These are phyloP conservation scores for Dissoconium aciculare DNA, from an alignment of 2,329 filamentous ascomycete species.

Conservation along the genomic window DNA sequence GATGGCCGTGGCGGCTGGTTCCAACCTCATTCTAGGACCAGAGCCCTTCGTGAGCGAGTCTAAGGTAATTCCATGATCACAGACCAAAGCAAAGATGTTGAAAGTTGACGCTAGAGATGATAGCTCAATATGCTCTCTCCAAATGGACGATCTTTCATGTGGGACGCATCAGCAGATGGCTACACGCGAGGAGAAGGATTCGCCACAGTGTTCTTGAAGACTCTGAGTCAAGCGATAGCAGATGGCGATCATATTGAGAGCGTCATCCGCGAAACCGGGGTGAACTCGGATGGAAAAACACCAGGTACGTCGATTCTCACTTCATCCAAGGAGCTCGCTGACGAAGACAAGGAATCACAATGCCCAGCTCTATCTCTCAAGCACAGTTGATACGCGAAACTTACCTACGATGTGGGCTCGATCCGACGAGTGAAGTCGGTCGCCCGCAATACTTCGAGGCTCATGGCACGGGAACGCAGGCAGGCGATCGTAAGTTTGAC, in stretches of 20 bases:
- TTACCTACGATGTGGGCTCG: slow-evolving; percentile 31
- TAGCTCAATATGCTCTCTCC: slow-evolving; percentile 14
- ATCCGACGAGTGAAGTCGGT: slow-evolving; percentile 27
- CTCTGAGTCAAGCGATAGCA: slow-evolving; percentile 6
- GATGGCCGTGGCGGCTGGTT: slow-evolving; percentile 11
- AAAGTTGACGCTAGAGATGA: slow-evolving; percentile 2
- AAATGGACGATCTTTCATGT: slow-evolving; percentile 19
- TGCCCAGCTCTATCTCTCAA: slow-evolving; percentile 26
- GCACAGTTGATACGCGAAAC: slow-evolving; percentile 33
- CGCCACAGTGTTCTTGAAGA: slow-evolving; percentile 19
- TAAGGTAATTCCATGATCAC: too few species aligned
- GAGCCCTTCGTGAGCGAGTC: slow-evolving; percentile 8
- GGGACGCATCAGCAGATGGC: slow-evolving; percentile 30
- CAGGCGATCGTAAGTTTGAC: too few species aligned
- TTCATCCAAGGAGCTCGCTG: too few species aligned
- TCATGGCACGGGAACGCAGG: slow-evolving; percentile 15
- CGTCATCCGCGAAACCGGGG: slow-evolving; percentile 23
- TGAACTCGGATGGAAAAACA: slow-evolving; percentile 26
- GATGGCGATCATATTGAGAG: slow-evolving; percentile 19
- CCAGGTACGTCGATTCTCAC: too few species aligned
- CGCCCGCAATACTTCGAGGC: slow-evolving; percentile 10
- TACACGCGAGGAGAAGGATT: slow-evolving; percentile 41
- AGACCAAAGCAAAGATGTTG: too few species aligned
- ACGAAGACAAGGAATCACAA: too few species aligned
- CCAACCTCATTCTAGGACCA: slow-evolving; percentile 17